phyloP scores from a whole-genome alignment of 1,139 yeast genomes.

The Yamadazyma friedrichii region DNA sequence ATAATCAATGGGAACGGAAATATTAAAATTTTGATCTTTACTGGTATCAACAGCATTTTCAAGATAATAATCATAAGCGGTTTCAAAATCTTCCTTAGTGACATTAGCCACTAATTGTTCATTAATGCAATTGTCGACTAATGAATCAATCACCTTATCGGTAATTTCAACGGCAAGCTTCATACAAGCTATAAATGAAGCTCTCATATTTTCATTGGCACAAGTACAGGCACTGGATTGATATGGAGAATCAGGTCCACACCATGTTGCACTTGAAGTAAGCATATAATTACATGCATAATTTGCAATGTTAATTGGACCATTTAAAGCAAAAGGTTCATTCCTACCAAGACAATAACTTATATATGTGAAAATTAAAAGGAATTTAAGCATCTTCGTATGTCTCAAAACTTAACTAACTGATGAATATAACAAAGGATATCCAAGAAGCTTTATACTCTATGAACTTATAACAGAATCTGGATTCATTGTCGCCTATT shows the following conservation, averaged over 20 bases:
- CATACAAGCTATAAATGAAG: constrained; percentile 15
- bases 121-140: constrained; percentile 12
- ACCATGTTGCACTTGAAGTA: constrained; percentile 7
- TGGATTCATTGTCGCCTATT: too few species aligned
- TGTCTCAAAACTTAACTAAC: too few species aligned
- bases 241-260: constrained; percentile 9
- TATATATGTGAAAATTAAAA: too few species aligned
- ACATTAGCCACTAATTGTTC: constrained; percentile 13
- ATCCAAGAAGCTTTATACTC: too few species aligned
- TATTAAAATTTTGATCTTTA: constrained; percentile 24
- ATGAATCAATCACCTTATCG: neutral
- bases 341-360: constrained; percentile 9
- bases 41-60: constrained; percentile 18
- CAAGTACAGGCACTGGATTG: constrained; percentile 12
- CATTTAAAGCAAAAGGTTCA: constrained; percentile 13
- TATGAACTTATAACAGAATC: too few species aligned
- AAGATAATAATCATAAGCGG: constrained; percentile 18
- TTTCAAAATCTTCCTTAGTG: constrained; percentile 17
- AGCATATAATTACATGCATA: constrained; percentile 22
- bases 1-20: constrained; percentile 16
- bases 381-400: too few species aligned
- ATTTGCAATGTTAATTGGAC: constrained; percentile 4
- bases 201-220: constrained; percentile 9
- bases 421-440: too few species aligned
- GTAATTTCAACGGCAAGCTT: neutral